phyloP scores from a whole-genome alignment of 2,329 filamentous ascomycete species.

The Trichoderma koningiopsis region DNA sequence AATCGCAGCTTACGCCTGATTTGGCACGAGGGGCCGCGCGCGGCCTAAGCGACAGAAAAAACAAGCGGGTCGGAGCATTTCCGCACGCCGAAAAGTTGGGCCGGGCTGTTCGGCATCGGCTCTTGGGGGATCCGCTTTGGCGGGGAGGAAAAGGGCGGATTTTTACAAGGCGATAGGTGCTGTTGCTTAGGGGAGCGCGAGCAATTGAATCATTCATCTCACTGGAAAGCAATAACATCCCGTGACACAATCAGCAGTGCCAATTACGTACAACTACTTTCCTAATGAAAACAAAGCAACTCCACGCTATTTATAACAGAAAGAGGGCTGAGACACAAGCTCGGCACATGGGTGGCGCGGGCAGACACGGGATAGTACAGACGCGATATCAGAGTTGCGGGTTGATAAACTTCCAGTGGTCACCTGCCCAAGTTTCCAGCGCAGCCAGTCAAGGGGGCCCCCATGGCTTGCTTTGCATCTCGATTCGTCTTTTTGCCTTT shows the following conservation, averaged over 20 bases:
- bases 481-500: not conserved
- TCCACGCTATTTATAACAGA: not conserved
- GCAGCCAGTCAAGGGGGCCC: not conserved
- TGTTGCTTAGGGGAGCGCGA: not conserved
- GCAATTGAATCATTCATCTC: not conserved
- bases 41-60: not conserved
- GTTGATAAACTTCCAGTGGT: not conserved
- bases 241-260: not conserved
- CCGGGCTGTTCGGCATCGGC: constrained; percentile 11
- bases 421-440: not conserved
- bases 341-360: constrained; percentile 21
- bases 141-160: not conserved
- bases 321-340: not conserved
- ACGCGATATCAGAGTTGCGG: not conserved
- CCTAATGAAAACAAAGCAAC: not conserved
- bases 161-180: not conserved
- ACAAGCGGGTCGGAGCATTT: constrained; percentile 24
- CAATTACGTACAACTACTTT: not conserved
- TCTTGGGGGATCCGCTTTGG: constrained; percentile 10
- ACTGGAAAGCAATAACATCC: not conserved
- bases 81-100: constrained; percentile 14
- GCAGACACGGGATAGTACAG: constrained; percentile 13
- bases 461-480: not conserved
- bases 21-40: not conserved
- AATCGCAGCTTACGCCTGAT: not conserved